Base-by-base conservation (phyloP, 768 basidiomycete genomes). In the Lactifluus piperatus region DNA sequence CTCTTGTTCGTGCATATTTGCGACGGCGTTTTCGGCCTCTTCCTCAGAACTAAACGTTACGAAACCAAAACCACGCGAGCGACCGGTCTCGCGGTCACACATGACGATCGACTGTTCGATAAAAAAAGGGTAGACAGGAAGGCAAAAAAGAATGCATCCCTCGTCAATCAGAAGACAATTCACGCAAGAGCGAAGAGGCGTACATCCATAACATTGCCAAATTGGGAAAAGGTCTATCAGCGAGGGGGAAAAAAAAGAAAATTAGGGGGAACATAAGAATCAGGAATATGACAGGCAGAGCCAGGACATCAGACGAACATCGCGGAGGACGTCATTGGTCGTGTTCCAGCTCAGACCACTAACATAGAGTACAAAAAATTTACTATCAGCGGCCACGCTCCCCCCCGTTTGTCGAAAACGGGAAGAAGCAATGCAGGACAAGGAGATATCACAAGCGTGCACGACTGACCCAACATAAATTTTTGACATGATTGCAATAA, bases 41-140 rank as follows among this genome's bases (percentile, higher is more conserved):
- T 72, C 68, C 13, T 68, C 45, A 49, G 72, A 70, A 63, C 76
- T 72, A 72, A 77, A 94, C 54, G 90, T 94, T 62, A 97, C 94
- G 75, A 97, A 97, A 63, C 94, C 94, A 72, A 97, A 97, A 69
- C 94, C 94, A 71, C 94, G 88, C 64, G 92, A 95, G 70, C 94
- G 91, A 60, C 91, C 90, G 65, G 95, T 97, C 71, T 97, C 95
- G 71, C 94, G 91, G 77, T 98, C 94, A 77, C 91, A 88, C 94
- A 95, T 95, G 73, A 95, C 93, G 76, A 95, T 93, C 67, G 88
- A 89, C 92, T 97, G 50, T 57, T 67, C 66, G 20, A 58, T 46
- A 22, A 43, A 32, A n/a, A n/a, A 43, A 49, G 4, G 26, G 20
- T 2, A 20, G 26, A 56, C 22, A 47, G 53, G 16, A 27, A n/a